These are phyloP conservation scores for Alnus rubra DNA, from an alignment of 306 rosid species.

Conservation along the genomic window DNA sequence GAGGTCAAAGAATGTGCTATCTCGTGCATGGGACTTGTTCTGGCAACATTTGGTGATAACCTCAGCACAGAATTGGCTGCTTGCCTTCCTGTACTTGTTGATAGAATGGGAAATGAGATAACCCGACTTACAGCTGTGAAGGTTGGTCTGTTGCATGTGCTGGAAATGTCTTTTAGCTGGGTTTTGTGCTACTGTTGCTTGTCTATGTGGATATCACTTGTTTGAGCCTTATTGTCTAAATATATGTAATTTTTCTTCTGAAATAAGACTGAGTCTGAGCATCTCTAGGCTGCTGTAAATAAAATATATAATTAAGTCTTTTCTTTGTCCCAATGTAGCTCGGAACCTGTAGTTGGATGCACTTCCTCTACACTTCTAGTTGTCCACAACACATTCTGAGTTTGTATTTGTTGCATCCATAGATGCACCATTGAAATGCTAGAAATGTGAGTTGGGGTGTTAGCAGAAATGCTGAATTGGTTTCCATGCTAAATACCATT, in stretches of 20 bases:
- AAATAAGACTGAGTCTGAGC: neutral
- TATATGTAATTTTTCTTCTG: neutral
- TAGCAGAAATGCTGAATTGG: neutral
- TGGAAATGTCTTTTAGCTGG: neutral
- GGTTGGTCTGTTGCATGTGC: conserved; percentile 48
- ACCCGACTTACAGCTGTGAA: conserved; percentile 98
- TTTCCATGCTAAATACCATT: neutral
- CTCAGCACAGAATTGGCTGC: conserved; percentile 72
- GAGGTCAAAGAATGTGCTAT: conserved; percentile 99
- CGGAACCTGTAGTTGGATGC: conserved; percentile 3
- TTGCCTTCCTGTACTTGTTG: conserved; percentile 98
- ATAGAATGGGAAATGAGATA: conserved; percentile 99
- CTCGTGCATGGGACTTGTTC: conserved; percentile 96
- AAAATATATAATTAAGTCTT: neutral
- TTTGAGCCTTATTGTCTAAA: neutral
- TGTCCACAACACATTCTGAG: neutral
- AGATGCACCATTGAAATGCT: neutral
- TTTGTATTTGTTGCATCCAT: neutral
- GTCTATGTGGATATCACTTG: conserved; percentile 2
- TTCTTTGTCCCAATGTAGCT: neutral
- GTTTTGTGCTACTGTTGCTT: conserved; percentile 2
- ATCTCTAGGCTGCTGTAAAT: neutral
- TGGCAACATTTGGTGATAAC: conserved; percentile 95
- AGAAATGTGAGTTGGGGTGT: neutral
- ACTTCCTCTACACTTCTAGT: neutral